These are phyloP conservation scores for Choiromyces venosus DNA, from an alignment of 495 filamentous ascomycete genomes.

Conservation along the genomic window DNA sequence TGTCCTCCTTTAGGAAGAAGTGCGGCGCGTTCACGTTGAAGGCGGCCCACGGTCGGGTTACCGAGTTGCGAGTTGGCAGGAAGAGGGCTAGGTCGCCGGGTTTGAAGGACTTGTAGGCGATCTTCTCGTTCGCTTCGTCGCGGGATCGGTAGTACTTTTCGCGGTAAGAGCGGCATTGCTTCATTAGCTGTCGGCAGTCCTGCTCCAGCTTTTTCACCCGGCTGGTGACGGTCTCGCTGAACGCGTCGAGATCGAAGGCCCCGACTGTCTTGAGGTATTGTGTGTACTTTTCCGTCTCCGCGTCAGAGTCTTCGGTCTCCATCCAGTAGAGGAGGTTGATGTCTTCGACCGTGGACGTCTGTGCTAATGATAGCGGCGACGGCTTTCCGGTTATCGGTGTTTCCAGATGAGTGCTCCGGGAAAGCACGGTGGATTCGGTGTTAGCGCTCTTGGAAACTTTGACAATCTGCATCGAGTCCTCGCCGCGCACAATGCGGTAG, in stretches of 20 bases:
- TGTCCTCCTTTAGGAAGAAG: constrained; percentile 92
- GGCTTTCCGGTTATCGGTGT: constrained; percentile 38
- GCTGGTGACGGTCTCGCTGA: constrained; percentile 74
- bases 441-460: constrained; percentile 58
- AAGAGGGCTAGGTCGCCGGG: constrained; percentile 94
- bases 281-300: constrained; percentile 64
- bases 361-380: constrained; percentile 9
- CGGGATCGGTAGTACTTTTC: constrained; percentile 81
- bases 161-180: constrained; percentile 76
- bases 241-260: constrained; percentile 73
- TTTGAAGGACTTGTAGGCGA: constrained; percentile 94
- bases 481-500: constrained; percentile 64
- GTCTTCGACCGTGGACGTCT: constrained; percentile 50
- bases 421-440: constrained; percentile 56
- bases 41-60: constrained; percentile 90
- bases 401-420: constrained; percentile 45
- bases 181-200: constrained; percentile 82
- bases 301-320: constrained; percentile 57
- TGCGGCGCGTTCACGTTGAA: constrained; percentile 97
- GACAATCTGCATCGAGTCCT: constrained; percentile 68
- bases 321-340: constrained; percentile 72
- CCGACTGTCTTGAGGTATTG: constrained; percentile 64
- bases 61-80: constrained; percentile 87
- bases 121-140: constrained; percentile 88
- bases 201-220: constrained; percentile 85